Base-by-base conservation (phyloP, 305 asterid genomes). In the Ilex paraguariensis region DNA sequence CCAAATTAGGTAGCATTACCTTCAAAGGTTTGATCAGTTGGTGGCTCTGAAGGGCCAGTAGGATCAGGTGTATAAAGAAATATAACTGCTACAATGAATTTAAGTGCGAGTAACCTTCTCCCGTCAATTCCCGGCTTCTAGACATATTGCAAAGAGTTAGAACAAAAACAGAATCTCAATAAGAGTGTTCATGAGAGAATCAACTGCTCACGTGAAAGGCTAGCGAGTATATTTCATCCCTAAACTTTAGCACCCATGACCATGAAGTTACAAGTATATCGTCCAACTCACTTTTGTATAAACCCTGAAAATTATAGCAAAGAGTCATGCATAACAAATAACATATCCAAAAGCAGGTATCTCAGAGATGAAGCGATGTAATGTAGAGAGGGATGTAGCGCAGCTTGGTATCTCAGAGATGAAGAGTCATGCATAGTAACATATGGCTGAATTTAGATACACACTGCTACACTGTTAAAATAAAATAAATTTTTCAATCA, bases 11-110 rank as follows among this genome's bases (percentile, higher is more conserved):
- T 52, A 17, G 30, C 30, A 17, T 16, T 78, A 91, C 98, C 97
- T 81, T 79, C 82, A 76, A 81, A 75, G 61, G 71, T 56, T 62
- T 76, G 72, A 81, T 83, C 95, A 72, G 90, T 66, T 8, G 97
- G 84, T 70, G 97, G 95, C 82, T 80, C 94, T 75, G 74, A 79
- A 52, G 87, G 76, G 70, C 84, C 96, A 76, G 70, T 76, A 56
- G 98, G 98, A 79, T 92, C 92, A 62, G 96, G 90, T n/a, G 98
- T 87, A 74, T 87, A 93, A 72, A 90, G 97, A 56, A 93, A 75
- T 73, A 93, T 83, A 56, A 86, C 85, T 16, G 91, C 77, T 76
- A 87, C 96, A 64, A 93, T 91, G 77, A 93, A 93, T 82, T 90
- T 90, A 76, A 93, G 77, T 0, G 97, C 98, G 31, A 94, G 88